These are phyloP conservation scores for Pichia kudriavzevii DNA, from an alignment of 1,139 yeast species.

Conservation along the genomic window DNA sequence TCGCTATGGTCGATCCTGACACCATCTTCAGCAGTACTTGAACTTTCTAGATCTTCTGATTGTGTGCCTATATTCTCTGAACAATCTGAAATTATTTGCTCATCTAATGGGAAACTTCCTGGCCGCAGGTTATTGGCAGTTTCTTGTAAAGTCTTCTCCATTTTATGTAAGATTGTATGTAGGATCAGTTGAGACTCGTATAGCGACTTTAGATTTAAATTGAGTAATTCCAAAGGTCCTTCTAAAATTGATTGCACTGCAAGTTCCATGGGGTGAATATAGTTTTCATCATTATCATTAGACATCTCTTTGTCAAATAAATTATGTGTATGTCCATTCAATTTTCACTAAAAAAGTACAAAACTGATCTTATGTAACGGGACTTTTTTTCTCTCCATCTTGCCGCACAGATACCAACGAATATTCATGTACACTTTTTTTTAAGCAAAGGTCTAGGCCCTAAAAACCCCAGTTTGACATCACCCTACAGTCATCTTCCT, in stretches of 20 bases:
- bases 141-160: slow-evolving; percentile 34
- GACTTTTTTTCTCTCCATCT: too few species aligned
- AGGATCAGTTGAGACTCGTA: slow-evolving; percentile 52
- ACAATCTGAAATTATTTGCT: slow-evolving; percentile 1
- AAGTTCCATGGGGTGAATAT: slow-evolving; percentile 46
- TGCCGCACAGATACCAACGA: too few species aligned
- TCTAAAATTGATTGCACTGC: slow-evolving; percentile 50
- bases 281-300: neutral
- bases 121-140: slow-evolving; percentile 24
- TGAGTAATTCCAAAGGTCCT: slow-evolving; percentile 44
- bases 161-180: slow-evolving; percentile 38
- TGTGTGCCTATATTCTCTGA: neutral
- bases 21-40: neutral
- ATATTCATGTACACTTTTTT: too few species aligned
- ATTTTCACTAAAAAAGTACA: too few species aligned
- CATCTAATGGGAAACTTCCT: slow-evolving; percentile 2
- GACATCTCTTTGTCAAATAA: neutral
- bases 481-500: too few species aligned
- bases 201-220: slow-evolving; percentile 44
- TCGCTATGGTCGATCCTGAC: slow-evolving; percentile 4
- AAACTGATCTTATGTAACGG: too few species aligned
- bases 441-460: too few species aligned
- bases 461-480: too few species aligned
- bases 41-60: neutral
- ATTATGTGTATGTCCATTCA: neutral